phyloP scores from a whole-genome alignment of 345 rosid genomes.

The Arabidopsis suecica region DNA sequence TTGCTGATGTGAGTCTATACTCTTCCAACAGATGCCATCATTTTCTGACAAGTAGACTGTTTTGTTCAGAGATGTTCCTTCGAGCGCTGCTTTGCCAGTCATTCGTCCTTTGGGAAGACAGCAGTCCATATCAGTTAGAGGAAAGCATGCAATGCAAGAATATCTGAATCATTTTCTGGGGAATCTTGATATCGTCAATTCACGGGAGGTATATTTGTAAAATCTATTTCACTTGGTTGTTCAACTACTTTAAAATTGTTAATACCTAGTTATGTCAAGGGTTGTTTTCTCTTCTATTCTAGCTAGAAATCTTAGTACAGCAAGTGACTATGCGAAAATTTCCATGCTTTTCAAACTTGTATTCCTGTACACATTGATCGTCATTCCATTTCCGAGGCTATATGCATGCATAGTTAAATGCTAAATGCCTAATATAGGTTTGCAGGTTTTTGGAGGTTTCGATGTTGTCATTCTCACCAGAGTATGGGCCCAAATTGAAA shows the following conservation, averaged over 20 bases:
- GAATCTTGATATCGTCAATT: slow-evolving; percentile 91
- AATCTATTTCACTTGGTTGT: slow-evolving; percentile 11
- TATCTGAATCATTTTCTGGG: slow-evolving; percentile 94
- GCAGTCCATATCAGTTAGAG: slow-evolving; percentile 84
- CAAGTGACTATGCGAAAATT: slow-evolving; percentile 16
- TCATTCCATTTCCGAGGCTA: slow-evolving; percentile 28
- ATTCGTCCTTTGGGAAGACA: slow-evolving; percentile 95
- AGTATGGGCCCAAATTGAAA: slow-evolving; percentile 96
- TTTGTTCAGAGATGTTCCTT: slow-evolving; percentile 92
- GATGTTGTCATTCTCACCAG: slow-evolving; percentile 85
- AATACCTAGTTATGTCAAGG: slow-evolving; percentile 31
- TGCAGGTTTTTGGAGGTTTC: slow-evolving; percentile 99
- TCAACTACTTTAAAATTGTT: slow-evolving; percentile 20
- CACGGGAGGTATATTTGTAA: slow-evolving; percentile 74
- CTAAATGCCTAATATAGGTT: slow-evolving; percentile 62
- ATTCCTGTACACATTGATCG: slow-evolving; percentile 15
- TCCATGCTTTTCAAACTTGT: slow-evolving; percentile 18
- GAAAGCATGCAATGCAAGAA: slow-evolving; percentile 96
- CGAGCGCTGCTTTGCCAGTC: slow-evolving; percentile 94
- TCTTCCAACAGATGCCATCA: slow-evolving; percentile 2
- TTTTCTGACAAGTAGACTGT: slow-evolving; percentile 44
- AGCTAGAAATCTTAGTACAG: slow-evolving; percentile 29
- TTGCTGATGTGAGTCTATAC: slow-evolving; percentile 18
- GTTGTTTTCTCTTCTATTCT: slow-evolving; percentile 28
- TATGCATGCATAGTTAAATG: slow-evolving; percentile 40